Percentiles rank a stretch among this genome's conserved stretches.
These are phyloP conservation scores for Magnusiomyces starmeri DNA, from an alignment of 1,139 yeast species.

Conservation along the genomic window DNA sequence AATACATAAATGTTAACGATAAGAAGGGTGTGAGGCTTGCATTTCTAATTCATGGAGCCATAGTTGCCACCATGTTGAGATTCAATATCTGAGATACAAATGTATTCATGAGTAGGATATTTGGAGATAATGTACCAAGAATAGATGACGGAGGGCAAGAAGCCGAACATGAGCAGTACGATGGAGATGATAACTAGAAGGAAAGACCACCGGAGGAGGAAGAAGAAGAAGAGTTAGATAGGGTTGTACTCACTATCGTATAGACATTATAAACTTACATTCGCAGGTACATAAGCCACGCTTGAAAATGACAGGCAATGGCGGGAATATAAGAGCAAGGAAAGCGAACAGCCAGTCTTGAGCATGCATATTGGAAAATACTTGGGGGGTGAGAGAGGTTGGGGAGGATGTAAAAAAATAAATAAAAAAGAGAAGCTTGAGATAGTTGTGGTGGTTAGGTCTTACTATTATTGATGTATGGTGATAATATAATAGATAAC, in stretches of 20 bases:
- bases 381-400: neutral
- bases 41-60: neutral
- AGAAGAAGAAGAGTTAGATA: neutral
- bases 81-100: constrained; percentile 2
- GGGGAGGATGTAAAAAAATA: neutral
- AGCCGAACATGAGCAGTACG: constrained; percentile 62
- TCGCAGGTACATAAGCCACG: constrained; percentile 57
- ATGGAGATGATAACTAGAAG: constrained; percentile 54
- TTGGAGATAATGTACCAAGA: constrained; percentile 36
- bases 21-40: no score
- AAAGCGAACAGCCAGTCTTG: constrained; percentile 16
- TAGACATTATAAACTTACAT: constrained; percentile 29
- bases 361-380: constrained; percentile 14
- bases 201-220: neutral
- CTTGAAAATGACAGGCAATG: constrained; percentile 60
- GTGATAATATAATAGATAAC: no score
- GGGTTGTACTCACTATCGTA: neutral
- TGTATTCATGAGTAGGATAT: constrained; percentile 25
- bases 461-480: no score
- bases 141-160: constrained; percentile 55
- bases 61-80: neutral
- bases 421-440: neutral
- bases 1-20: neutral
- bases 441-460: no score
- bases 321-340: constrained; percentile 53